A percentile compares a stretch with the other conserved stretches of the same genome.
Conservation (phyloP, 192 early-diverging fungal genomes). For the Coemansia erecta region DNA sequence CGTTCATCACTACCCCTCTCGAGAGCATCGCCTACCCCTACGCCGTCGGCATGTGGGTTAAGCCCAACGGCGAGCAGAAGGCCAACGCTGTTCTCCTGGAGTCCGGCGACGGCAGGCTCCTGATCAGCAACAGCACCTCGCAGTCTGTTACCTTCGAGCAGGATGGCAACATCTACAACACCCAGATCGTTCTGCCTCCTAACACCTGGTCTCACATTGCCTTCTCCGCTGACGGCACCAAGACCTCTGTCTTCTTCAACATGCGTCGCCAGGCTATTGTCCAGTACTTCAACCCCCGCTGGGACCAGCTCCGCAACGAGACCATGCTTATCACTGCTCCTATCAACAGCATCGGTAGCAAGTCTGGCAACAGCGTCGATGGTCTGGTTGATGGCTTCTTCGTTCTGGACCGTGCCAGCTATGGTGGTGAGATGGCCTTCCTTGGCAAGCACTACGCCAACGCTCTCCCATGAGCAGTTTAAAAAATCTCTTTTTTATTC, state of each 20-base stretch:
- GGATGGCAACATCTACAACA: slow-evolving; percentile 41
- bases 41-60: slow-evolving; percentile 44
- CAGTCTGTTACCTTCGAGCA: slow-evolving; percentile 37
- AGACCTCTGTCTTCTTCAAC: slow-evolving; percentile 43
- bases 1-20: slow-evolving; percentile 37
- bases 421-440: slow-evolving; percentile 44
- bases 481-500: not conserved
- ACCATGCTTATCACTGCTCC: slow-evolving; percentile 35
- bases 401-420: slow-evolving; percentile 29
- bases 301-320: slow-evolving; percentile 39
- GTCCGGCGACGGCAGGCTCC: slow-evolving; percentile 34
- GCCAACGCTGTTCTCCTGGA: slow-evolving; percentile 37
- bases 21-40: slow-evolving; percentile 44
- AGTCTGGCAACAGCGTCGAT: slow-evolving; percentile 32
- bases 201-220: slow-evolving; percentile 40
- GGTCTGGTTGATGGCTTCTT: slow-evolving; percentile 41
- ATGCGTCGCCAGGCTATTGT: slow-evolving; percentile 29
- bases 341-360: slow-evolving; percentile 35
- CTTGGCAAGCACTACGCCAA: slow-evolving; percentile 38
- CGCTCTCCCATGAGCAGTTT: slow-evolving; percentile 26
- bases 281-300: slow-evolving; percentile 39
- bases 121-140: slow-evolving; percentile 38
- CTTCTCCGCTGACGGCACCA: slow-evolving; percentile 29
- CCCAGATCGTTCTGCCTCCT: slow-evolving; percentile 31
- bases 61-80: slow-evolving; percentile 36